Base-by-base conservation (phyloP, 1,139 yeast species). In the Candida gigantensis region DNA sequence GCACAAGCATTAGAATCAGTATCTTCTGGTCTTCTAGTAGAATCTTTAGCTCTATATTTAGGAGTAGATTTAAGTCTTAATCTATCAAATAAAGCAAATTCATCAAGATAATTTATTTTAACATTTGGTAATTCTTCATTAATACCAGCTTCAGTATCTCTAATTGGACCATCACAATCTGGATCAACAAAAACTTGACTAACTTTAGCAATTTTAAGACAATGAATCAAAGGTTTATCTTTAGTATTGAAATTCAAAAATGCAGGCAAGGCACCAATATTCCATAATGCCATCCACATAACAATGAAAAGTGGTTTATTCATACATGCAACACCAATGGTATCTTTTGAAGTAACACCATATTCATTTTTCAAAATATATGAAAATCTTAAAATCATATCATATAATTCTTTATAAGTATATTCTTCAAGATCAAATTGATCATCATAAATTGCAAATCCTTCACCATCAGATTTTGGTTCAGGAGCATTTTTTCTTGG, bases 261-360 rank as follows among this genome's bases (percentile, higher is more conserved):
- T 1, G 96, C 89, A 0, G 97, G 97, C 11, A 75, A 62, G 1
- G 96, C 96, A 19, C 97, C 97, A 35, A 90, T 70, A 51, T 88
- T 85, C 97, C 97, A 89, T 36, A 86, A 62, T 0, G 96, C 84
- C 44, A 86, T 70, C 95, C 96, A 87, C 30, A 85, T 57, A 38
- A 89, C 73, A 17, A 89, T 60, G 51, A 86, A 87, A 47, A 88
- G 68, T 1, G 96, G 95, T 55, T 84, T 86, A 61, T 90, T 90
- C 60, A 86, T 84, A 54, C 81, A 84, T 51, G 83, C 83, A 35
- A 90, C 55, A 0, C 86, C 95, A 36, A 90, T 79, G n/a, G 81
- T 74, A 47, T 86, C 87, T 30, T 80, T 79, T 8, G 80, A 58
- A 16, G 79, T 65, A 25, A 89, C 77, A 2, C 84, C 83, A 52